Evolutionary conservation across 2,329 filamentous ascomycete species (phyloP), one percentile per base, ranked within the genome.

Genomic region (Beauveria varroae): DNA sequence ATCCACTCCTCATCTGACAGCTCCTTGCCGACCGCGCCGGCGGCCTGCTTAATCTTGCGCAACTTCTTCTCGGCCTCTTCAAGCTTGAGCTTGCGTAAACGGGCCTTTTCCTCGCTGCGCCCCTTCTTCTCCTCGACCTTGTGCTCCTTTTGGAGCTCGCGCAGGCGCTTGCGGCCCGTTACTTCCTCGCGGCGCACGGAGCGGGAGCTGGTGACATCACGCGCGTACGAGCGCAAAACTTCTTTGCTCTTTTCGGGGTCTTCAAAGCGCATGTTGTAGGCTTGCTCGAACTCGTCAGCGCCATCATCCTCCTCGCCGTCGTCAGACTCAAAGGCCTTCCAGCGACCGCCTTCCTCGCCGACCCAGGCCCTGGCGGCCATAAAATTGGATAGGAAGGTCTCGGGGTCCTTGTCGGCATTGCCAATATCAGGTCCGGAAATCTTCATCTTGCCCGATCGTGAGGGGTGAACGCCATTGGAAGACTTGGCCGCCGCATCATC

Each of bases 241-340:
- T 96, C 91, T 71, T 97, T 97, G 68, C 90, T 87, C 71, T 90
- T 92, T 63, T 83, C 83, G 0, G 95, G 92, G 68, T 98, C 90
- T 72, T 99, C 95, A 70, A 99, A 99, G 40, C 95, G 89, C 75
- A 97, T 77, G 76, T 99, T 99, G 78, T 96, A 99, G 5, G 93
- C 93, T 65, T 90, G 83, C 76, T 99, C 95, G 69, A 93, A 96
- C 63, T 88, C 86, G 50, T 98, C 93, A 28, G 93, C 93, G 34
- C 90, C 86, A 54, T 91, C 79, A 53, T 82, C 80, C 2, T 81
- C 91, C 57, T 96, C 91, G 65, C 95, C 93, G 0, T 97, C 92
- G 67, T 99, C 95, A 0, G 92, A 96, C 70, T 97, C 91, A 62
- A 99, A 89, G 0, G 93, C 90, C 67, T 93, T 81, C 75, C 90